Base-by-base conservation (phyloP, 352 stramenopile genomes). In the Thalassiosira sp. region DNA sequence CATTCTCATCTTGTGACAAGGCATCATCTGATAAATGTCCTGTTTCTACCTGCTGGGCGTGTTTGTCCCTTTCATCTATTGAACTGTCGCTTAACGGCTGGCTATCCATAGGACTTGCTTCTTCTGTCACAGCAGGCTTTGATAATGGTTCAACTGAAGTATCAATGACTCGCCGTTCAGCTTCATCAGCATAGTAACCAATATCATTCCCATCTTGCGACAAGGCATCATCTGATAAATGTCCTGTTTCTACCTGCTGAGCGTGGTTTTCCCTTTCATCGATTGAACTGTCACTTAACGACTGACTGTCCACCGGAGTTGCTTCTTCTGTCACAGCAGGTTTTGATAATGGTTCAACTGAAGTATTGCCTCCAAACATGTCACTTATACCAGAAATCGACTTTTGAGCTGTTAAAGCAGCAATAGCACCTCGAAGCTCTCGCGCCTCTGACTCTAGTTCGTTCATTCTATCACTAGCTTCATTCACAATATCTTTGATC, bases 401-500 rank as follows among this genome's bases (percentile, higher is more conserved):
- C 42, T 62, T 56, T 53, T 78, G 59, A 42, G 27, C 49, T 37
- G 16, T 10, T 69, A 24, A 76, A 35, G 61, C 54, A n/a, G 28
- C 58, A 33, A 63, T 60, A 24, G 66, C 48, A 63, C 62, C 45
- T 51, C 73, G 27, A 16, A 82, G 28, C 22, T 74, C 59, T 20
- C 42, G 13, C 5, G 63, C 46, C 57, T 82, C 66, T 56, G 37
- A 43, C 42, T 74, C 45, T 25, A 82, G 64, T n/a, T 68, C 28
- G 52, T 46, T 13, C 8, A 70, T 51, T 71, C 63, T 71, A 46
- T 54, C 31, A 54, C 42, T 49, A 5, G 58, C 31, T 24, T 77
- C 62, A 1, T 62, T 25, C 1, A 59, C 52, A 66, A 65, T 60
- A 54, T 64, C 66, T 27, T 77, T 82, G 6, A 76, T 71, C 48